Conservation (phyloP, 2,329 filamentous ascomycete genomes). For the Cladophialophora psammophila region DNA sequence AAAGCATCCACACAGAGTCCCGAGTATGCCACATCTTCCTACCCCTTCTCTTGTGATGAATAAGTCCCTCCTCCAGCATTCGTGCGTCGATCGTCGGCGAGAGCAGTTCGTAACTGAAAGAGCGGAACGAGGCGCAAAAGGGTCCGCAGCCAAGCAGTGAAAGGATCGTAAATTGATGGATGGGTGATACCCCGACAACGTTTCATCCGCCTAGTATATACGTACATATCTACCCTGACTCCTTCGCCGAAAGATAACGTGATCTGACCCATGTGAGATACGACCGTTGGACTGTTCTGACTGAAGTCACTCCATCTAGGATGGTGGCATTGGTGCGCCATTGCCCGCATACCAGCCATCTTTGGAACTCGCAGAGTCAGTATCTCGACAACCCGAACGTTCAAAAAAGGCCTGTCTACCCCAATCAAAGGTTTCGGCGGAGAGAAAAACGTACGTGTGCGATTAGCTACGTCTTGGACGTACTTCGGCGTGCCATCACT, state of each 20-base stretch:
- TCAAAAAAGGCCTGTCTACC: too few relatives aligned
- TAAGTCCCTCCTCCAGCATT: too few relatives aligned
- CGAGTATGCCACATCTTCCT: too few relatives aligned
- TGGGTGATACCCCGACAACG: background rate
- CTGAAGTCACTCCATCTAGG: background rate
- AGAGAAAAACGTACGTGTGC: background rate
- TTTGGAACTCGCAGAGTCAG: background rate
- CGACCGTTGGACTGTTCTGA: background rate
- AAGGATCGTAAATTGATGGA: background rate
- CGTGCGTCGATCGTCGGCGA: too few relatives aligned
- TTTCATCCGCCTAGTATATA: background rate
- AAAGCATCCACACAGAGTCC: too few relatives aligned
- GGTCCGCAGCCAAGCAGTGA: too few relatives aligned
- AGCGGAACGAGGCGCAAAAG: too few relatives aligned
- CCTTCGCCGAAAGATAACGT: background rate
- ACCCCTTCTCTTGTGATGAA: too few relatives aligned
- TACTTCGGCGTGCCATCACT: slow-evolving; percentile 2
- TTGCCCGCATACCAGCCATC: background rate
- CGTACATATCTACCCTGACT: background rate
- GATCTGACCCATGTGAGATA: background rate
- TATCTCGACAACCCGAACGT: background rate
- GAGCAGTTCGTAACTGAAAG: too few relatives aligned
- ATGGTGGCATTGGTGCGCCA: background rate
- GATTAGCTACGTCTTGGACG: background rate
- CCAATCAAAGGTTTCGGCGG: background rate